Conservation (phyloP, 805 yeast species). For the Jamesozyma gamospora region DNA sequence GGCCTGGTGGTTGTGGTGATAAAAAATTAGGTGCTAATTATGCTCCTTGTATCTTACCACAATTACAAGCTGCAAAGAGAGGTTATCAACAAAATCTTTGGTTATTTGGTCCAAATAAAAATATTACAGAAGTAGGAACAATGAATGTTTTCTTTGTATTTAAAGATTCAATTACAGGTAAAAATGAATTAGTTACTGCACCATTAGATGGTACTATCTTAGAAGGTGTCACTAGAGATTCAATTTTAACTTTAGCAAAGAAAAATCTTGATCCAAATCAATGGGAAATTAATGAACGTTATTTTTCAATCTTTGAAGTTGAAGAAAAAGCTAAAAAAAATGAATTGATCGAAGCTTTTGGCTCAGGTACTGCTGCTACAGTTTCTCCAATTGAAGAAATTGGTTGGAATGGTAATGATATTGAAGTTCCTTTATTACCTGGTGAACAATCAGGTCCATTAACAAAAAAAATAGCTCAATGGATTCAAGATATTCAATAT, state of each 20-base stretch:
- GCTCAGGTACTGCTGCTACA: constrained; percentile 97
- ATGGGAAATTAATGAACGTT: constrained; percentile 80
- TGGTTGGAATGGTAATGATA: constrained; percentile 63
- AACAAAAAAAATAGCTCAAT: constrained; percentile 63
- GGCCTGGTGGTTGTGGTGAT: constrained; percentile 99
- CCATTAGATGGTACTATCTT: constrained; percentile 94
- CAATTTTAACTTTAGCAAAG: constrained; percentile 66
- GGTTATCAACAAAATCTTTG: constrained; percentile 94
- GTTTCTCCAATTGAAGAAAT: constrained; percentile 86
- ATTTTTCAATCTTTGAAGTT: constrained; percentile 71
- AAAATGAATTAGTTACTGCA: constrained; percentile 85
- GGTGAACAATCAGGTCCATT: constrained; percentile 73
- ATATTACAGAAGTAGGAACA: constrained; percentile 92
- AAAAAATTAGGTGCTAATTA: constrained; percentile 94
- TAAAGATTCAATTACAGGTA: constrained; percentile 59
- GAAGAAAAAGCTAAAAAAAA: constrained; percentile 66
- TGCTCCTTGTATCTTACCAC: constrained; percentile 90
- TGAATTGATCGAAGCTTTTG: constrained; percentile 85
- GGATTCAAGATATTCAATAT: constrained; percentile 86
- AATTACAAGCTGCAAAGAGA: constrained; percentile 73
- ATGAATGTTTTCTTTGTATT: constrained; percentile 90
- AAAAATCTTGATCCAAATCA: constrained; percentile 59
- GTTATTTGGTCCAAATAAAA: constrained; percentile 82
- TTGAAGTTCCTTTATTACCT: constrained; percentile 63
- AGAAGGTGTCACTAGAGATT: constrained; percentile 93